Conservation (phyloP, 2,329 filamentous ascomycete genomes). For the Colletotrichum simmondsii region DNA sequence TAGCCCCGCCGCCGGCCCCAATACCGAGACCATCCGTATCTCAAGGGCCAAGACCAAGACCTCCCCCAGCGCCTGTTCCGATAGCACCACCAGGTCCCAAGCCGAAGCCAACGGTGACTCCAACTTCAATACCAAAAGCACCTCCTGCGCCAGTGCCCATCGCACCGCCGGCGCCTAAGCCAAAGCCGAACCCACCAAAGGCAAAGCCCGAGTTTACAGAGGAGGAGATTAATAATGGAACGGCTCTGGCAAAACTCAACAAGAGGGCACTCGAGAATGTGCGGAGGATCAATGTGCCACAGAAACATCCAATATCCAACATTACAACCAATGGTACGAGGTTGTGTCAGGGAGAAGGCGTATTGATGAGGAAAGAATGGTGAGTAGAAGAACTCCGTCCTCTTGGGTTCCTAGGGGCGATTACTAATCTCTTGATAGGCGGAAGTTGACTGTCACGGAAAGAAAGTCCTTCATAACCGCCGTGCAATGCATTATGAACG, state of each 20-base stretch:
- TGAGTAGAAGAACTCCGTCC: neutral
- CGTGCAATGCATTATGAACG: conserved; percentile 41
- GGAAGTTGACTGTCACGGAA: conserved; percentile 35
- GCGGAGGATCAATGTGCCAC: neutral
- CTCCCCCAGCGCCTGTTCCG: neutral
- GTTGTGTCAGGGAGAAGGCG: neutral
- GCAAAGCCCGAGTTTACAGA: neutral
- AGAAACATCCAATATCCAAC: neutral
- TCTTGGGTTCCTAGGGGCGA: neutral
- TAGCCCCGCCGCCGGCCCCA: neutral
- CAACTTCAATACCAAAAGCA: neutral
- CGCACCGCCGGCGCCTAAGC: neutral
- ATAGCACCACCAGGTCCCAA: neutral
- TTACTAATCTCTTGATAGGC: conserved; percentile 18
- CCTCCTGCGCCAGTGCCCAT: neutral
- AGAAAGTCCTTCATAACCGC: conserved; percentile 40
- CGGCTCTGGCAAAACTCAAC: conserved; percentile 4
- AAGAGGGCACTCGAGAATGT: conserved; percentile 8
- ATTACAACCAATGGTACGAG: neutral
- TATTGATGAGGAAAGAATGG: conserved; percentile 26
- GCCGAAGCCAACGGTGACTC: neutral
- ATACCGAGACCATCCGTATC: neutral
- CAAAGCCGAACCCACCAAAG: neutral
- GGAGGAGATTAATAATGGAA: conserved; percentile 22
- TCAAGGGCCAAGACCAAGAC: neutral